Percentiles rank a stretch among this genome's conserved stretches.
Conservation (phyloP, 2,329 filamentous ascomycete species). For the Penicillium italicum region DNA sequence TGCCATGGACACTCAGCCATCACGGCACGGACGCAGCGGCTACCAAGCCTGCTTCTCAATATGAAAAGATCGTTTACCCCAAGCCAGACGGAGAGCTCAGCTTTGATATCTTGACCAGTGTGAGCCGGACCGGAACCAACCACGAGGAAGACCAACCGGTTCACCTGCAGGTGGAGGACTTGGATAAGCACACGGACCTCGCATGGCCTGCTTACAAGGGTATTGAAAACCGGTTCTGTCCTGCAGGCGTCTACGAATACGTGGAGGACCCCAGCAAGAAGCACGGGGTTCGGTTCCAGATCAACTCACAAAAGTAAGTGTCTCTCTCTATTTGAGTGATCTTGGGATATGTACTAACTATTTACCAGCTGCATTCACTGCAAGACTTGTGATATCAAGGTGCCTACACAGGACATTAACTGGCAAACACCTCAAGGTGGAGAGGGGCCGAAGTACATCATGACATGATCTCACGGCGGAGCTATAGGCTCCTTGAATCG, state of each 20-base stretch:
- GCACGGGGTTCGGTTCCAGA: constrained; percentile 90
- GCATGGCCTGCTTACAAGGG: constrained; percentile 88
- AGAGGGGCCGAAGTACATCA: constrained; percentile 64
- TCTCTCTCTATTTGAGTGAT: not conserved
- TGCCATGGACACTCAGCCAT: constrained; percentile 91
- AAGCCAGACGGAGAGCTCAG: constrained; percentile 94
- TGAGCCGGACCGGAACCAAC: constrained; percentile 92
- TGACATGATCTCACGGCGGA: constrained; percentile 44
- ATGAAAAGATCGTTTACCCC: constrained; percentile 87
- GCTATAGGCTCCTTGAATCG: not conserved
- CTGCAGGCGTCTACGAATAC: constrained; percentile 96
- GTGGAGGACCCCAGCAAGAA: constrained; percentile 86
- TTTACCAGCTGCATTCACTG: constrained; percentile 85
- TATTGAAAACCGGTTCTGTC: constrained; percentile 93
- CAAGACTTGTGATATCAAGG: constrained; percentile 99
- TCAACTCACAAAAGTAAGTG: constrained; percentile 93
- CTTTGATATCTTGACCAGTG: constrained; percentile 94
- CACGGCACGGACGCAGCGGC: constrained; percentile 70
- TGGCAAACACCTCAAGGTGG: constrained; percentile 94
- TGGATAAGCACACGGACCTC: constrained; percentile 80
- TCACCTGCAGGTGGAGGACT: constrained; percentile 90
- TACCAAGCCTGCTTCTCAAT: constrained; percentile 76
- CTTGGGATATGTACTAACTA: constrained; percentile 15
- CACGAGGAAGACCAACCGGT: constrained; percentile 98
- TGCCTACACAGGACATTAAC: constrained; percentile 93